Evolutionary conservation across 331 rosid genomes (phyloP).

Genomic region (Prunus yedoensis): DNA sequence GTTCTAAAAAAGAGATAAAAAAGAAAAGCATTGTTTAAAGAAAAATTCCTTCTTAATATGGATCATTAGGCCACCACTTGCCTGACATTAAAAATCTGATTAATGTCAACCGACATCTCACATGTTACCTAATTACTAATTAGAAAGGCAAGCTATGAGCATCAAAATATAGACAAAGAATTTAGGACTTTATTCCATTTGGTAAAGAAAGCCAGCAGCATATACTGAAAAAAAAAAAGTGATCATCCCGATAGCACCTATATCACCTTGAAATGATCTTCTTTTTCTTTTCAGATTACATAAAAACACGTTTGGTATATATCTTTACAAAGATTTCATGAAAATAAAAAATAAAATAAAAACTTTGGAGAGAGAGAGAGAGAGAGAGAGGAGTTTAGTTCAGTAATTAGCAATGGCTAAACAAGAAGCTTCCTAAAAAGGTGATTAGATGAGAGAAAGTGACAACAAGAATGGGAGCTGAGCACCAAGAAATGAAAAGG

Average conservation of each 20-base stretch:
- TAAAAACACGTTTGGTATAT: conserved; percentile 34
- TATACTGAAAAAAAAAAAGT: neutral
- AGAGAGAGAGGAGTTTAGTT: neutral
- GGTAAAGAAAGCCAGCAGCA: conserved; percentile 14
- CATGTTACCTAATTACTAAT: neutral
- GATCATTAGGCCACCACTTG: no score
- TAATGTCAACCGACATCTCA: conserved; percentile 10
- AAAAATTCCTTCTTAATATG: no score
- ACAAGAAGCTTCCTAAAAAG: conserved; percentile 43
- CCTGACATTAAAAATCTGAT: no score
- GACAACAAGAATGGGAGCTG: conserved; percentile 28
- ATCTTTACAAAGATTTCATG: conserved; percentile 5
- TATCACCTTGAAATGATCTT: neutral
- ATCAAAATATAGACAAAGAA: conserved; percentile 39
- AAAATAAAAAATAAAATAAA: neutral
- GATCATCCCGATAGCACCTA: neutral
- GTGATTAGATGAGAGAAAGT: conserved; percentile 14
- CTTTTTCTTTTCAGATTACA: neutral
- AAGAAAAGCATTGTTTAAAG: no score
- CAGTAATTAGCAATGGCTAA: conserved; percentile 17
- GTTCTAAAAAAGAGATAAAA: no score
- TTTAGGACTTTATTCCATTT: conserved; percentile 36
- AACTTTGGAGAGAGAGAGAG: no score
- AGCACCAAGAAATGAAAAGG: conserved; percentile 62
- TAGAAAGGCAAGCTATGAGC: conserved; percentile 49